Percentiles rank a stretch among this genome's conserved stretches.
These are phyloP conservation scores for Thraustochytrium sp. DNA, from an alignment of 352 stramenopile genomes.

Conservation along the genomic window DNA sequence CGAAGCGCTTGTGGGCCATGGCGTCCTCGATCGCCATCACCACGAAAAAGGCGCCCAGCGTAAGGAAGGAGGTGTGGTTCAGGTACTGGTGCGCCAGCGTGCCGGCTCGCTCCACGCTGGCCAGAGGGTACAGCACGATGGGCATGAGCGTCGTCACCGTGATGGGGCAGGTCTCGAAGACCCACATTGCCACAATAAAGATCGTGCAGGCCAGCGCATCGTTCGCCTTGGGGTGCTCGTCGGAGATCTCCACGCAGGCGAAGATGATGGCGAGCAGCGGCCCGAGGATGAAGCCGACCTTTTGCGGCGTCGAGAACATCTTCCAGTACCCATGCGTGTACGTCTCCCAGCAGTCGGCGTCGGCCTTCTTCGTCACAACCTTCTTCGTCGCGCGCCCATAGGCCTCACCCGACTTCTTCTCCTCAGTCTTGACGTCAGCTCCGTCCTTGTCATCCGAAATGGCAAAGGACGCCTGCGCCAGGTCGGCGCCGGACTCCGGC, in stretches of 20 bases:
- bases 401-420: too few relatives aligned
- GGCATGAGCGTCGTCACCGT: background rate
- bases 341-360: background rate
- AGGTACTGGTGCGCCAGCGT: background rate
- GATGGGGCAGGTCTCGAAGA: background rate
- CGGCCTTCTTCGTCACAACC: too few relatives aligned
- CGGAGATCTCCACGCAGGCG: background rate
- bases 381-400: too few relatives aligned
- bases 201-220: background rate
- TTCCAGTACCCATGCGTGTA: background rate
- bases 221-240: conserved; percentile 27
- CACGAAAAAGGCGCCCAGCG: background rate
- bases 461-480: too few relatives aligned
- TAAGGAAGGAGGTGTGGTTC: background rate
- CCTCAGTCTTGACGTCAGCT: too few relatives aligned
- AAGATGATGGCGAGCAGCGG: background rate
- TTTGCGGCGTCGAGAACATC: background rate
- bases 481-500: too few relatives aligned
- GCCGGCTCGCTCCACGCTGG: background rate
- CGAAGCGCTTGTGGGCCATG: background rate
- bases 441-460: too few relatives aligned
- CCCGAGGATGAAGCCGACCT: background rate
- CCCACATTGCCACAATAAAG: background rate
- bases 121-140: background rate
- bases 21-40: background rate